A percentile compares a stretch with the other conserved stretches of the same genome.
Evolutionary conservation across 345 rosid species (phyloP).

Genomic region (Eucalyptus coolabah): DNA sequence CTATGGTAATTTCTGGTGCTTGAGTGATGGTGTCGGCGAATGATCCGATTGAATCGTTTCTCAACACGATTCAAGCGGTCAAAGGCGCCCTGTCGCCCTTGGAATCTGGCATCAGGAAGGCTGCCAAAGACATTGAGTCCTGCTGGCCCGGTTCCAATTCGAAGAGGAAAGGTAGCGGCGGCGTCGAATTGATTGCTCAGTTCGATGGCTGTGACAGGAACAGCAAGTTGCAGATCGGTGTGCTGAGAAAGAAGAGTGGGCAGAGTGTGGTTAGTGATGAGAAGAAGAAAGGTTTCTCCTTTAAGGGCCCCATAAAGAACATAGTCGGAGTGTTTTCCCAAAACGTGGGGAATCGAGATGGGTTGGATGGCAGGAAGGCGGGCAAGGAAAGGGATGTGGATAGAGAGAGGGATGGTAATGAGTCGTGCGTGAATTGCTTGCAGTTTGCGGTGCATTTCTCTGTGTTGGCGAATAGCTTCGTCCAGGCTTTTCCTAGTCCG

Average conservation of each 20-base stretch:
- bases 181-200: conserved; percentile 8
- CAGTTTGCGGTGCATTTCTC: conserved; percentile 73
- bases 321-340: conserved; percentile 34
- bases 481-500: conserved; percentile 54
- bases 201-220: conserved; percentile 18
- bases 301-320: conserved; percentile 45
- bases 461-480: conserved; percentile 56
- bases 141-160: conserved; percentile 25
- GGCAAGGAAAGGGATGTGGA: neutral
- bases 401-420: conserved; percentile 22
- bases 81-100: conserved; percentile 51
- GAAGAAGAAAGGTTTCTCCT: conserved; percentile 39
- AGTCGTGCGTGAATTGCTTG: conserved; percentile 58
- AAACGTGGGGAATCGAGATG: conserved; percentile 21
- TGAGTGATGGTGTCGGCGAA: conserved; percentile 55
- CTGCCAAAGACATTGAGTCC: conserved; percentile 55
- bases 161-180: conserved; percentile 16
- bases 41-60: conserved; percentile 51
- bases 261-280: conserved; percentile 29
- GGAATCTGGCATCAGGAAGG: conserved; percentile 53
- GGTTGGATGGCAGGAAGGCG: conserved; percentile 18
- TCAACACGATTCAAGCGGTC: conserved; percentile 63
- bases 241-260: conserved; percentile 1
- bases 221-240: neutral
- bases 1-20: neutral